These are phyloP conservation scores for Lanmaoa rubissima DNA, from an alignment of 768 basidiomycete genomes.

Conservation along the genomic window DNA sequence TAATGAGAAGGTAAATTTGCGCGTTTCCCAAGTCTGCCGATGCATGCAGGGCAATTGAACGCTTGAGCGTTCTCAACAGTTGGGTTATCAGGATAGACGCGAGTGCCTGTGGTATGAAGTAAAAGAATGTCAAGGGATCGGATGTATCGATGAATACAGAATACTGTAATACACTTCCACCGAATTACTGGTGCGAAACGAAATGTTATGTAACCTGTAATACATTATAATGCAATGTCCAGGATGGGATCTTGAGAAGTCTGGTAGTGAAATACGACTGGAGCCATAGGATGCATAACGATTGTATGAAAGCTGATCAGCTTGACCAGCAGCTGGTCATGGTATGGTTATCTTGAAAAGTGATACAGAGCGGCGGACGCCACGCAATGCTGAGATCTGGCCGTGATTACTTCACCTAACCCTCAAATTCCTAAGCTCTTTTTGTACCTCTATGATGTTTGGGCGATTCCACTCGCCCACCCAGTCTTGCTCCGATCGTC, in stretches of 20 bases:
- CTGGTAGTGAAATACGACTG: conserved; percentile 6
- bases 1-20: no score
- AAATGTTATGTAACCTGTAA: neutral
- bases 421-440: conserved; percentile 33
- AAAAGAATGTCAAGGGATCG: neutral
- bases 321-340: conserved; percentile 19
- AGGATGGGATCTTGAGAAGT: neutral
- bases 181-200: neutral
- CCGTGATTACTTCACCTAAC: conserved; percentile 3
- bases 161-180: neutral
- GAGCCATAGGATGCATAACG: neutral
- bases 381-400: neutral
- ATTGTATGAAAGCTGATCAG: neutral
- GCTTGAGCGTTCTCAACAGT: no score
- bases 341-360: neutral
- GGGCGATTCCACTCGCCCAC: conserved; percentile 42
- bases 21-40: no score
- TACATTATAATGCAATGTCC: conserved; percentile 3
- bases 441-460: conserved; percentile 40
- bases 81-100: no score
- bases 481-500: conserved; percentile 25
- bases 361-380: neutral
- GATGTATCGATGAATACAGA: neutral
- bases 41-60: no score
- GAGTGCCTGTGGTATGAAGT: no score